Conservation (phyloP, 306 rosid genomes). For the Rosa persica region DNA sequence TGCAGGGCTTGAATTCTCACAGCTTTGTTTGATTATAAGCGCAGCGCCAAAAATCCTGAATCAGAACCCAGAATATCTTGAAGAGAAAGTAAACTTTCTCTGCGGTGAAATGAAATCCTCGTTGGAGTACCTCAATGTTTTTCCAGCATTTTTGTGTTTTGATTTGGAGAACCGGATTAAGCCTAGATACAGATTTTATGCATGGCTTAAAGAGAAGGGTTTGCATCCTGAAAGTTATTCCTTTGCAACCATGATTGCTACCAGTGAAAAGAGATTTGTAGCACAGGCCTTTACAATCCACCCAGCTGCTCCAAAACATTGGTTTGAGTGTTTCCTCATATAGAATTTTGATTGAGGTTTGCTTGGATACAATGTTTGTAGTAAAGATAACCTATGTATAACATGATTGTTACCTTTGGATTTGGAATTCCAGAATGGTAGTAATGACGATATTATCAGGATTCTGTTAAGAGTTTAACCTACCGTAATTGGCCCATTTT, state of each 20-base stretch:
- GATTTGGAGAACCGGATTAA: conserved; percentile 71
- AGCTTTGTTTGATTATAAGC: conserved; percentile 48
- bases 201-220: conserved; percentile 62
- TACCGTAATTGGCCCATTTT: background rate
- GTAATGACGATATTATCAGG: background rate
- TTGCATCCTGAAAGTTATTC: conserved; percentile 46
- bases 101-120: conserved; percentile 54
- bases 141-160: conserved; percentile 63
- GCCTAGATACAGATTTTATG: conserved; percentile 63
- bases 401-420: background rate
- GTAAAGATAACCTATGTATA: background rate
- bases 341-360: conserved; percentile 9
- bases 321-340: conserved; percentile 63
- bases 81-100: conserved; percentile 55
- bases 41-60: conserved; percentile 54
- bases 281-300: conserved; percentile 48
- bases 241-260: conserved; percentile 64
- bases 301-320: conserved; percentile 76
- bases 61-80: conserved; percentile 55
- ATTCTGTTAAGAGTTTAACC: conserved; percentile 4
- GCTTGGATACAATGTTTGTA: background rate
- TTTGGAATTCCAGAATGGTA: background rate
- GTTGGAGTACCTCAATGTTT: conserved; percentile 38
- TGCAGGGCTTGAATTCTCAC: conserved; percentile 57
- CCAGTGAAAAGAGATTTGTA: conserved; percentile 59